Evolutionary conservation across 352 stramenopile genomes (phyloP).

Genomic region (Phytophthora constricta): DNA sequence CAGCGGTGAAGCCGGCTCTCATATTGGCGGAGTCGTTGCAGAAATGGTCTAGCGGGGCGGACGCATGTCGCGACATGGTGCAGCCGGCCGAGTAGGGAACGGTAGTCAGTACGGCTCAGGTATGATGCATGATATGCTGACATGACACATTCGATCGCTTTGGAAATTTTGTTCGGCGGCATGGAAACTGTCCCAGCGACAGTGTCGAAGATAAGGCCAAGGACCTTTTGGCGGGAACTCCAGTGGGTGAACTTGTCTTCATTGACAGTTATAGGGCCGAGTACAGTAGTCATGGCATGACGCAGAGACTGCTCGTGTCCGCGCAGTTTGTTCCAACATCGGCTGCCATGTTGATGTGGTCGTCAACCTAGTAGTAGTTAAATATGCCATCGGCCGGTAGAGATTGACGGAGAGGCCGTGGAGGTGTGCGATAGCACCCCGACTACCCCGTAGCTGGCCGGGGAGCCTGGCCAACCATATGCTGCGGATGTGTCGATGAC

Average conservation of each 20-base stretch:
- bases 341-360: conserved; percentile 16
- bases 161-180: neutral
- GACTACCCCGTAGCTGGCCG: conserved; percentile 8
- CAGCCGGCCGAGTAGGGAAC: conserved; percentile 11
- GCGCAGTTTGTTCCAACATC: neutral
- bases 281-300: conserved; percentile 7
- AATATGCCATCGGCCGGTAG: neutral
- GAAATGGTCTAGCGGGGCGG: conserved; percentile 9
- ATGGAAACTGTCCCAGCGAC: neutral
- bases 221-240: neutral
- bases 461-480: conserved; percentile 24
- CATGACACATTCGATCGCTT: neutral
- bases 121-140: neutral
- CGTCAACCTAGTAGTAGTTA: conserved; percentile 28
- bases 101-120: conserved; percentile 3
- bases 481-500: conserved; percentile 17
- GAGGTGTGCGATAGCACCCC: conserved; percentile 13
- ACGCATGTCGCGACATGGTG: conserved; percentile 30
- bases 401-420: neutral
- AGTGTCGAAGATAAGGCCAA: conserved; percentile 22
- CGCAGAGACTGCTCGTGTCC: conserved; percentile 9
- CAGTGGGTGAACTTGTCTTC: conserved; percentile 27
- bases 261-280: conserved; percentile 12
- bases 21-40: conserved; percentile 3
- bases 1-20: neutral